Conservation (phyloP, 495 filamentous ascomycete genomes). For the Cercophora samala region DNA sequence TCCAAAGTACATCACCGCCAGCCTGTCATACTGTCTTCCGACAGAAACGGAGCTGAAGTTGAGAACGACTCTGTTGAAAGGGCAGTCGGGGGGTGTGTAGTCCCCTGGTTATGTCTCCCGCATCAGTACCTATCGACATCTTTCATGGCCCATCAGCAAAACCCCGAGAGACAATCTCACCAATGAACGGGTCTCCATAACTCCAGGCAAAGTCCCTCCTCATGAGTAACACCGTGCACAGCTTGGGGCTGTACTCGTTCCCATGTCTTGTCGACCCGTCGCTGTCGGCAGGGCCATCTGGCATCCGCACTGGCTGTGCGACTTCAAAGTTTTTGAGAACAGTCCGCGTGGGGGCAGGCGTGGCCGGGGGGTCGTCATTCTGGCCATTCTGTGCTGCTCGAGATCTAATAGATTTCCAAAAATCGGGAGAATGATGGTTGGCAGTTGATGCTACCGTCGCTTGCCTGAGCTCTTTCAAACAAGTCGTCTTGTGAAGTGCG, state of each 20-base stretch:
- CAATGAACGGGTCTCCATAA: constrained; percentile 76
- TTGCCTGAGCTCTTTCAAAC: not conserved
- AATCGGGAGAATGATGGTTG: not conserved
- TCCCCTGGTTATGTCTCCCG: constrained; percentile 41
- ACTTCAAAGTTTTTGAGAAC: constrained; percentile 65
- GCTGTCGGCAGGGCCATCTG: constrained; percentile 41
- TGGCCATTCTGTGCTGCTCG: not conserved
- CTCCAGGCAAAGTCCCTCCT: constrained; percentile 69
- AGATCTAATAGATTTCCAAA: not conserved
- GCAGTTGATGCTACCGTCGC: not conserved
- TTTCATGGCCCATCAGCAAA: no score
- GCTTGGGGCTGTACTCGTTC: constrained; percentile 24
- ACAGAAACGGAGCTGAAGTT: constrained; percentile 75
- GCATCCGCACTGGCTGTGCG: constrained; percentile 58
- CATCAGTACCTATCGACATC: not conserved
- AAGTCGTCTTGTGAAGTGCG: not conserved
- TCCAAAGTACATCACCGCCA: constrained; percentile 76
- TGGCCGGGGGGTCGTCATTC: not conserved
- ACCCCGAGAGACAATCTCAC: no score
- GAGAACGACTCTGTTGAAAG: constrained; percentile 75
- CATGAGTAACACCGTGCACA: constrained; percentile 62
- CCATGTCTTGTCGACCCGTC: constrained; percentile 28
- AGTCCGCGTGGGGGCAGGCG: constrained; percentile 22
- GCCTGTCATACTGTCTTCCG: constrained; percentile 75
- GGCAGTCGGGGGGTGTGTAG: constrained; percentile 66